phyloP scores from a whole-genome alignment of 441 rosid genomes.

The Geranium incanum region DNA sequence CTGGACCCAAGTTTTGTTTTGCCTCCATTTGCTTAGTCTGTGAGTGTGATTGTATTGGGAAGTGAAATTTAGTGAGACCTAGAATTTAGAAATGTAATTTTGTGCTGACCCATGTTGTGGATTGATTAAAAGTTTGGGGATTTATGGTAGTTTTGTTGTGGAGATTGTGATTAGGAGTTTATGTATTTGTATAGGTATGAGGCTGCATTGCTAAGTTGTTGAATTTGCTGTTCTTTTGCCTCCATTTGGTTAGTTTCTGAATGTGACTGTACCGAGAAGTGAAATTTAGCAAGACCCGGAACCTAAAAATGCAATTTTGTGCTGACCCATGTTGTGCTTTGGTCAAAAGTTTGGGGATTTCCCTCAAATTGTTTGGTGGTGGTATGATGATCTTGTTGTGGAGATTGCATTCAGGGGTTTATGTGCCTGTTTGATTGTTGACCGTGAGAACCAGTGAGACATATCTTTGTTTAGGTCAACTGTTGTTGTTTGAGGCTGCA shows the following conservation, averaged over 20 bases:
- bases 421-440: slow-evolving; percentile 1
- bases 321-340: background rate
- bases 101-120: background rate
- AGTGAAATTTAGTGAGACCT: background rate
- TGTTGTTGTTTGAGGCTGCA: background rate
- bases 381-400: background rate
- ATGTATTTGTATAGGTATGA: background rate
- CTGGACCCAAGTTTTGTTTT: slow-evolving; percentile 4
- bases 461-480: background rate
- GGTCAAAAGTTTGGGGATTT: background rate
- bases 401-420: background rate
- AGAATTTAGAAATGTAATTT: background rate
- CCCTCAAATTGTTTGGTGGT: background rate
- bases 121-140: background rate
- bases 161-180: background rate
- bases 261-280: background rate
- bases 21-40: background rate
- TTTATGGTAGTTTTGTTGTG: background rate
- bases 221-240: background rate
- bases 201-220: background rate
- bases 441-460: background rate
- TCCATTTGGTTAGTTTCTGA: background rate
- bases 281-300: slow-evolving; percentile 1
- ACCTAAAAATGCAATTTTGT: background rate
- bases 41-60: background rate